Base-by-base conservation (phyloP, 2,329 filamentous ascomycete species). In the Colletotrichum brevisporum region DNA sequence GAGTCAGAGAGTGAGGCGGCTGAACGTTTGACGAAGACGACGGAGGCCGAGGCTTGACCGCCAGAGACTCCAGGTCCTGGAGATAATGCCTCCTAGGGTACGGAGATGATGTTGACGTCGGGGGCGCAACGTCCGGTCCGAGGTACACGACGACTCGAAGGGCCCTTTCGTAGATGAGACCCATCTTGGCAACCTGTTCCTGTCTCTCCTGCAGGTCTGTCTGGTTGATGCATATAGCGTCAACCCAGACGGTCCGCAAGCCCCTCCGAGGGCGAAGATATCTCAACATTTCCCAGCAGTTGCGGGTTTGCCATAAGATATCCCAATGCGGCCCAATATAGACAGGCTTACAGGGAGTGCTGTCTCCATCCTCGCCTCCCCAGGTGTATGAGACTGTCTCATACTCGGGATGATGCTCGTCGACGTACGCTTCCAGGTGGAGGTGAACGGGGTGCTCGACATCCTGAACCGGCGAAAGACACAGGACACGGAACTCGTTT, bases 201-300 rank as follows among this genome's bases (percentile, higher is more conserved):
- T 55, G 18, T 8, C 59, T 1, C 21, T 63, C 59, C 1, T 5
- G 2, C 1, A 18, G 12, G 1, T 63, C 18, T 0, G 0, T 16
- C 2, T 63, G 59, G 1, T 63, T 55, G 0, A 63, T 63, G 6
- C 59, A 63, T 0, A 63, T 55, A 0, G 59, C 59, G n/a, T 63
- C 59, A 1, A 63, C 50, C 50, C 50, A 63, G 16, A 48, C 0
- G 0, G 15, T 31, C 5, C 59, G 50, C 2, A 47, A 0, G 2
- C 51, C 50, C 21, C 59, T 53, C 0, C 36, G 12, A 0, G 59
- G 50, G 0, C 43, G 50, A 0, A 63, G 36, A 9, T 47, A 43
- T 2, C 31, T 12, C 0, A 63, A 16, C 24, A 63, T 54, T 5
- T 53, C 50, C 31, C n/a, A 21, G 50, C 59, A 55, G 21, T 63